Evolutionary conservation across 495 filamentous ascomycete genomes (phyloP).

Genomic region (Hypoxylon fuscum): DNA sequence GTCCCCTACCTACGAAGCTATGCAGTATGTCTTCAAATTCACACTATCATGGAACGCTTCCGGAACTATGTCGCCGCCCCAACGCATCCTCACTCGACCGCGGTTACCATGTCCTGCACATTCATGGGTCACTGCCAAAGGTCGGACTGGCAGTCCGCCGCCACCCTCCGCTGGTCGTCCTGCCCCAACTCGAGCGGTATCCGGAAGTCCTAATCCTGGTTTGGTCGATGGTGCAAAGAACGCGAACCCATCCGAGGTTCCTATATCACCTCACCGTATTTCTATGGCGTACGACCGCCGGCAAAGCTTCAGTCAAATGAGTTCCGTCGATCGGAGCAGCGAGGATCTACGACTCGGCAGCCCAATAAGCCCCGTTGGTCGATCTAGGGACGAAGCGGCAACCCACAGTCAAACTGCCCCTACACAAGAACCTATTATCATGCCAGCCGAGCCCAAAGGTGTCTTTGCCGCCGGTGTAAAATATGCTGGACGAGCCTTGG

Average conservation of each 20-base stretch:
- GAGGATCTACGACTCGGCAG: conserved; percentile 36
- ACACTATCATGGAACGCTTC: conserved; percentile 47
- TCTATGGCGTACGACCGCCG: conserved; percentile 27
- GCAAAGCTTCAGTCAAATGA: conserved; percentile 30
- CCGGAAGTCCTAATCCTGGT: conserved; percentile 53
- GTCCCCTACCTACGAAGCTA: conserved; percentile 52
- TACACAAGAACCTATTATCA: conserved; percentile 42
- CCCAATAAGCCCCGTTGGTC: conserved; percentile 18
- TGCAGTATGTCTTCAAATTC: conserved; percentile 58
- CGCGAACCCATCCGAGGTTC: conserved; percentile 40
- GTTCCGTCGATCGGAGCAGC: conserved; percentile 21
- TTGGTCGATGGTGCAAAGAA: conserved; percentile 57
- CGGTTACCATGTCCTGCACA: conserved; percentile 79
- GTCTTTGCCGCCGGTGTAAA: conserved; percentile 57
- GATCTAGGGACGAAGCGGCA: conserved; percentile 28
- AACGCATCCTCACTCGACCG: conserved; percentile 70
- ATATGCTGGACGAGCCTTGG: conserved; percentile 87
- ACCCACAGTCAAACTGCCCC: conserved; percentile 17
- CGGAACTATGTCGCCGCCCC: conserved; percentile 43
- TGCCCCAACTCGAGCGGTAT: conserved; percentile 54
- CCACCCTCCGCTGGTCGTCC: conserved; percentile 50
- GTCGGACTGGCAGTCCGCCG: conserved; percentile 49
- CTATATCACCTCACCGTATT: conserved; percentile 26
- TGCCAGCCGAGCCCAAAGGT: conserved; percentile 50
- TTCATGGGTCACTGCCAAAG: conserved; percentile 56